Evolutionary conservation across 106 monocot genomes (phyloP).

Genomic region (Dendrobium officinale): DNA sequence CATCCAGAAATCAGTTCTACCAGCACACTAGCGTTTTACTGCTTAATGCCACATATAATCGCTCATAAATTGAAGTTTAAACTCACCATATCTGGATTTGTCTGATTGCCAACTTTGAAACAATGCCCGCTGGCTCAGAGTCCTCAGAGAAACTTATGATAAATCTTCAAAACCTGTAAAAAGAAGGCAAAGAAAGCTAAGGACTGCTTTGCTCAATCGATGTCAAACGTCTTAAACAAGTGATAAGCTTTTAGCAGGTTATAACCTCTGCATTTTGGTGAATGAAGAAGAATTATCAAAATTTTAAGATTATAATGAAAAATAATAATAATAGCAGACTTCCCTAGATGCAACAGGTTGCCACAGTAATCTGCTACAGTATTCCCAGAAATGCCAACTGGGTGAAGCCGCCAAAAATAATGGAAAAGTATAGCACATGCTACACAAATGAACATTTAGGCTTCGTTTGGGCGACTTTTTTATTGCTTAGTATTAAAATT

Average conservation of each 20-base stretch:
- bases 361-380: not conserved
- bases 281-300: not conserved
- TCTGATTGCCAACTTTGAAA: not conserved
- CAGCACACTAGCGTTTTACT: not conserved
- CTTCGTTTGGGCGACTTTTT: no score
- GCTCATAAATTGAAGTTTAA: not conserved
- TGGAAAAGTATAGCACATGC: not conserved
- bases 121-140: no score
- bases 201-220: not conserved
- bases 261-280: not conserved
- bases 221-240: not conserved
- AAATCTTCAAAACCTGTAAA: not conserved
- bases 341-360: not conserved
- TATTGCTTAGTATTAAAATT: no score
- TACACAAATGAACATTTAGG: not conserved
- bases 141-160: no score
- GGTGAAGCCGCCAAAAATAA: not conserved
- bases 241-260: not conserved
- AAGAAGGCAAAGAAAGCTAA: not conserved
- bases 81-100: not conserved
- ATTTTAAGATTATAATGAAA: not conserved
- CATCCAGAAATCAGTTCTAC: not conserved
- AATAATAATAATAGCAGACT: not conserved
- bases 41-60: not conserved
- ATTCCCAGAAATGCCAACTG: not conserved